phyloP scores from a whole-genome alignment of 306 rosid species.

The Trichosanthes cucumerina region DNA sequence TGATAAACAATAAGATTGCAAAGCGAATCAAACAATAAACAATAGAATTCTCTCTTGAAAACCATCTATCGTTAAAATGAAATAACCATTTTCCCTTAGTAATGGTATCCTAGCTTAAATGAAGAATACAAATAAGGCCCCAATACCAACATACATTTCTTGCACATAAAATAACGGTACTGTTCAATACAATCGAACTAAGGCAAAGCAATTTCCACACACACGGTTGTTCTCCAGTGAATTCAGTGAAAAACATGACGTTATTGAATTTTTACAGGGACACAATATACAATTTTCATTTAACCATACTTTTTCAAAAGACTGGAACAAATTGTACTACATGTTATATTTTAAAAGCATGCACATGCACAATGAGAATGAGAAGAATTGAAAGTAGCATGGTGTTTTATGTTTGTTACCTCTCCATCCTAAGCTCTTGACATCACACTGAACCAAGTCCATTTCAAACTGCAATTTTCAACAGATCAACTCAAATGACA shows the following conservation, averaged over 20 bases:
- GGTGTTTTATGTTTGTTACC: slow-evolving; percentile 30
- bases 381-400: neutral
- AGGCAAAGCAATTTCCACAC: neutral
- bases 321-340: neutral
- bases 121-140: neutral
- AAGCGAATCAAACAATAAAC: neutral
- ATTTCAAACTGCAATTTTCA: slow-evolving; percentile 64
- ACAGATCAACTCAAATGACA: slow-evolving; percentile 18
- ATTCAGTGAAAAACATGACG: neutral
- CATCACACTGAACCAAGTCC: slow-evolving; percentile 57
- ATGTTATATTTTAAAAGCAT: neutral
- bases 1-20: neutral
- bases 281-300: neutral
- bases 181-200: neutral
- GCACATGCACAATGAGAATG: neutral
- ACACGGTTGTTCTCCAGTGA: neutral
- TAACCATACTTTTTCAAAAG: neutral
- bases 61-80: neutral
- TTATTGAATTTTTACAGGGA: neutral
- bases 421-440: slow-evolving; percentile 55
- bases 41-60: neutral
- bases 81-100: neutral
- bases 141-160: neutral
- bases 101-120: neutral
- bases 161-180: neutral